A percentile compares a stretch with the other conserved stretches of the same genome.
Conservation (phyloP, 2,329 filamentous ascomycete genomes). For the Cercospora zeae-maydis region DNA sequence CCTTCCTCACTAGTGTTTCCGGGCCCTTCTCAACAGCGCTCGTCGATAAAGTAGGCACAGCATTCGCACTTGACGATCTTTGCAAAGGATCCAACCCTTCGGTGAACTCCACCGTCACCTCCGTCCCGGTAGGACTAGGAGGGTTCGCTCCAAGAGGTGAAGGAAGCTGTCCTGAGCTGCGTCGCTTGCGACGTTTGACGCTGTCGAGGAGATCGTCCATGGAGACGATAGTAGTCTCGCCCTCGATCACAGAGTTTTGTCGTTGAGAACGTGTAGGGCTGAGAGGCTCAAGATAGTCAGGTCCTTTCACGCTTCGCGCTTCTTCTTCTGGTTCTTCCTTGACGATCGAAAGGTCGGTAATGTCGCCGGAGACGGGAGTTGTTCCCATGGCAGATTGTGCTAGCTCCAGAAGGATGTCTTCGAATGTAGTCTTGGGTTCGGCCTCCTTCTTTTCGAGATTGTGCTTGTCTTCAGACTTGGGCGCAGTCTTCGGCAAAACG, state of each 20-base stretch:
- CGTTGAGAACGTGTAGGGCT: conserved; percentile 6
- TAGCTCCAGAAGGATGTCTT: conserved; percentile 26
- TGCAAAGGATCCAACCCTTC: neutral
- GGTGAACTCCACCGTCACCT: neutral
- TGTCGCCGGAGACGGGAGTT: conserved; percentile 9
- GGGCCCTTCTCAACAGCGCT: neutral
- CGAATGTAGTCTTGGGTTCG: conserved; percentile 28
- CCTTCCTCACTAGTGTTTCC: conserved; percentile 15
- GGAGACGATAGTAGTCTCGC: conserved; percentile 26
- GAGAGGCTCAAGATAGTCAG: conserved; percentile 22
- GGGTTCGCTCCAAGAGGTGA: conserved; percentile 30
- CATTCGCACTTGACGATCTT: neutral
- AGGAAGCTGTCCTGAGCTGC: conserved; percentile 24
- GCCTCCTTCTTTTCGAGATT: conserved; percentile 6
- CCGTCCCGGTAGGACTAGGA: conserved; percentile 12
- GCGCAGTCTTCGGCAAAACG: neutral
- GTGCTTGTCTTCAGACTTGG: neutral
- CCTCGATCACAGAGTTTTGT: conserved; percentile 15
- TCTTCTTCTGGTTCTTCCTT: conserved; percentile 3
- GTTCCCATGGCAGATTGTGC: conserved; percentile 6
- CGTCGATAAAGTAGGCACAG: neutral
- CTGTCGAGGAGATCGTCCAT: conserved; percentile 31
- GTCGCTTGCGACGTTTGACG: conserved; percentile 30
- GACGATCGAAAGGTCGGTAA: conserved; percentile 5
- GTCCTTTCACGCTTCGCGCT: neutral